Evolutionary conservation across 345 rosid genomes (phyloP).

Genomic region (Dovyalis caffra): DNA sequence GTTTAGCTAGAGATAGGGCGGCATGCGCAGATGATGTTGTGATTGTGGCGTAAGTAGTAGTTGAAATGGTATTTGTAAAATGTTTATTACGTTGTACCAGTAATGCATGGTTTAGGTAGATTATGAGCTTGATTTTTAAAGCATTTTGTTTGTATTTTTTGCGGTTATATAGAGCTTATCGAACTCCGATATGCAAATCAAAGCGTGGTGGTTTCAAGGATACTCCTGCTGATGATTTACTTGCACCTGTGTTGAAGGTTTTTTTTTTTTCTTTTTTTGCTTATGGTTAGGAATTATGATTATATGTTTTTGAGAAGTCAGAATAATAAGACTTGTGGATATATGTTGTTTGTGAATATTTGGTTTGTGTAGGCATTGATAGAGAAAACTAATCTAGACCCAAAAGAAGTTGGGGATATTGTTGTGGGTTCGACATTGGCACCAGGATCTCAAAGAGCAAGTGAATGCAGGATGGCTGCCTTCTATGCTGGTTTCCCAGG

Average conservation of each 20-base stretch:
- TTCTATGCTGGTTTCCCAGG: constrained; percentile 97
- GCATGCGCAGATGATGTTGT: constrained; percentile 91
- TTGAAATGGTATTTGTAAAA: neutral
- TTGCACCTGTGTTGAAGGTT: constrained; percentile 80
- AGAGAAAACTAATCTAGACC: constrained; percentile 69
- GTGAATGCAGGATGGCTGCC: constrained; percentile 97
- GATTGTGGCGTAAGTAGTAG: constrained; percentile 70
- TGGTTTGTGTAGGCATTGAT: constrained; percentile 60
- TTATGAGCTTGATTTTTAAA: neutral
- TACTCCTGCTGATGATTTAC: constrained; percentile 79
- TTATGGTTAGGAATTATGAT: neutral
- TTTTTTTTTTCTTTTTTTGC: neutral
- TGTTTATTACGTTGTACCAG: neutral
- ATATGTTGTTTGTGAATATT: neutral
- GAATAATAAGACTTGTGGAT: too few relatives aligned
- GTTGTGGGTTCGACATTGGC: constrained; percentile 93
- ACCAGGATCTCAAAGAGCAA: constrained; percentile 83
- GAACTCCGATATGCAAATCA: constrained; percentile 80
- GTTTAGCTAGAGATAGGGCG: constrained; percentile 89
- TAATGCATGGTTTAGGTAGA: too few relatives aligned
- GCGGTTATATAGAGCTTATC: constrained; percentile 51
- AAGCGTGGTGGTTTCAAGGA: constrained; percentile 92
- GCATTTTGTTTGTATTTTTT: neutral
- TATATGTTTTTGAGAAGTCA: neutral
- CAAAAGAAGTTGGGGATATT: constrained; percentile 94